Evolutionary conservation across 768 basidiomycete species (phyloP).

Genomic region (Mycena vulgaris): DNA sequence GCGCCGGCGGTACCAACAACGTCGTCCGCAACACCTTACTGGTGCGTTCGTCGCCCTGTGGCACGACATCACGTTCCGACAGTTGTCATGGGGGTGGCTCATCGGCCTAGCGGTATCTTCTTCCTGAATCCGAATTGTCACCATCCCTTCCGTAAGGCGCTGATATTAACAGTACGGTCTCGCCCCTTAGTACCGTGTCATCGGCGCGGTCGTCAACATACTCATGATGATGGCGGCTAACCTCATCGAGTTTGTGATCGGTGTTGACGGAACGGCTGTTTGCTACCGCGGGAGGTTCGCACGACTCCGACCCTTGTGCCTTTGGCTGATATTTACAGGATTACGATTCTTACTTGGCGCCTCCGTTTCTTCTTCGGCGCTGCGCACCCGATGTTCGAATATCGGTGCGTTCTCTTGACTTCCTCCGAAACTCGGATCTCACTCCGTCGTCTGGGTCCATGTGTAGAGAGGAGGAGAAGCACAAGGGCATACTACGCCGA

Average conservation of each 20-base stretch:
- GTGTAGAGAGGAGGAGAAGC: background rate
- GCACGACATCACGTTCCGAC: constrained; percentile 92
- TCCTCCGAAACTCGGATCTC: background rate
- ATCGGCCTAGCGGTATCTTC: constrained; percentile 73
- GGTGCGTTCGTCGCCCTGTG: constrained; percentile 96
- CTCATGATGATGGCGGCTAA: background rate
- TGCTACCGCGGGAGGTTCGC: background rate
- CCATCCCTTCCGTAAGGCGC: too few relatives aligned
- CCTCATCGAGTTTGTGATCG: background rate
- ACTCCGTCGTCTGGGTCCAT: background rate
- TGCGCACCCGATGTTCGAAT: background rate
- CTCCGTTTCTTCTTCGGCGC: background rate
- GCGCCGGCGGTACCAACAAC: constrained; percentile 50
- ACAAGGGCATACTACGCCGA: background rate
- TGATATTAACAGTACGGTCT: too few relatives aligned
- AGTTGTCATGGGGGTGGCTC: constrained; percentile 98
- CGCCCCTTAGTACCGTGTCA: too few relatives aligned
- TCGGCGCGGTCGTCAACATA: background rate
- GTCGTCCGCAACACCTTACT: constrained; percentile 71
- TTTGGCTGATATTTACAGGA: background rate
- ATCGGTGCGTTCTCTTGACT: background rate
- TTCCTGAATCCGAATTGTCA: constrained; percentile 75
- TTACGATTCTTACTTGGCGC: background rate
- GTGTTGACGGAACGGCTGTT: background rate
- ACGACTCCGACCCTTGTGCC: background rate